Conservation (phyloP, 23 red algal species). For the Porphyridium purpureum region DNA sequence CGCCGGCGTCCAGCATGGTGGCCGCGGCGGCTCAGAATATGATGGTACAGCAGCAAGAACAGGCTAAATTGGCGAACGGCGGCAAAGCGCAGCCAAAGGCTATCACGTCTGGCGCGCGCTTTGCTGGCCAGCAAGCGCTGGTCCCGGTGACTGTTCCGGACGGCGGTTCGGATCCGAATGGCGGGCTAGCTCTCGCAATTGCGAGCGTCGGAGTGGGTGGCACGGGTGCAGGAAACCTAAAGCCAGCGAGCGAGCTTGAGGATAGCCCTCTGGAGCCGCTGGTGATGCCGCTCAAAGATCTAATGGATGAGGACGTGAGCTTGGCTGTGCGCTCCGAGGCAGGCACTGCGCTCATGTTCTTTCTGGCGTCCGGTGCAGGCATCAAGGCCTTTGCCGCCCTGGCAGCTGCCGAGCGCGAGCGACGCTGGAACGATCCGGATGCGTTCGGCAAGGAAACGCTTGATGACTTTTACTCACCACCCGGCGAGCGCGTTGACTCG, state of each 20-base stretch:
- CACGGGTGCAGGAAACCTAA: neutral
- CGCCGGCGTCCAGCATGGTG: too few relatives aligned
- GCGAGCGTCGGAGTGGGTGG: constrained; percentile 1
- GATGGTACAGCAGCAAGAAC: too few relatives aligned
- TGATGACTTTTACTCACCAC: constrained; percentile 8
- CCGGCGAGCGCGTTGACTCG: constrained; percentile 12
- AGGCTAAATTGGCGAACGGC: too few relatives aligned
- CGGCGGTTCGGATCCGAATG: neutral
- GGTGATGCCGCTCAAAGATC: constrained; percentile 29
- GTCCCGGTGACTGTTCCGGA: constrained; percentile 7
- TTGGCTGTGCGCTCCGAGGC: constrained; percentile 27
- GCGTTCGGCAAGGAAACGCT: constrained; percentile 6
- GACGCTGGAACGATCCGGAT: constrained; percentile 7
- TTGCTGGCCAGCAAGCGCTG: too few relatives aligned
- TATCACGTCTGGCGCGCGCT: too few relatives aligned
- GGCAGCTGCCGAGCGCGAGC: neutral
- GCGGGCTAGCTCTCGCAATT: neutral
- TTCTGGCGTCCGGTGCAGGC: constrained; percentile 45
- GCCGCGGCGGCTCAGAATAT: too few relatives aligned
- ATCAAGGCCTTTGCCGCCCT: neutral
- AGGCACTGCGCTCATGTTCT: constrained; percentile 30
- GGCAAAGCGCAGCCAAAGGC: too few relatives aligned
- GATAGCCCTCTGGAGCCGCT: constrained; percentile 32
- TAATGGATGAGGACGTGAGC: constrained; percentile 53
- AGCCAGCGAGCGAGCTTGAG: neutral